Conservation (phyloP, 148 eudicot species). For the Chenopodium formosanum region DNA sequence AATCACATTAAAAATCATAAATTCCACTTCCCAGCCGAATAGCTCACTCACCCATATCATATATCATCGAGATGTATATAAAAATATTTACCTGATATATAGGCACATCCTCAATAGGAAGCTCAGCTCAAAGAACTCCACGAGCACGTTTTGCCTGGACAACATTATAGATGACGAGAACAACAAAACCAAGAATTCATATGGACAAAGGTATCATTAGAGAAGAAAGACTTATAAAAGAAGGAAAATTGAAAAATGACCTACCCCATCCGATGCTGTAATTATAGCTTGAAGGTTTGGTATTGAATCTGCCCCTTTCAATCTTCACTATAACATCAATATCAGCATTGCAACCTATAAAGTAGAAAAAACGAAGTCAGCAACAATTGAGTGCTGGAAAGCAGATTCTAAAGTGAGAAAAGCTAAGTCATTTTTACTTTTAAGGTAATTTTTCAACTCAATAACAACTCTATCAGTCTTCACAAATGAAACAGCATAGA, state of each 20-base stretch:
- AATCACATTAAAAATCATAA: neutral
- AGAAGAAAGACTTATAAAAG: neutral
- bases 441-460: slow-evolving; percentile 83
- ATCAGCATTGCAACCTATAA: slow-evolving; percentile 78
- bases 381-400: neutral
- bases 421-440: slow-evolving; percentile 42
- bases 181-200: neutral
- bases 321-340: slow-evolving; percentile 84
- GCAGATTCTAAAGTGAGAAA: neutral
- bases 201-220: neutral
- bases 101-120: slow-evolving; percentile 99
- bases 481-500: slow-evolving; percentile 96
- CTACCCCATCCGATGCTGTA: slow-evolving; percentile 94
- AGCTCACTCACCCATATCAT: neutral
- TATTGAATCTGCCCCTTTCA: slow-evolving; percentile 96
- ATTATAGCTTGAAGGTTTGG: slow-evolving; percentile 92
- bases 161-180: slow-evolving; percentile 3
- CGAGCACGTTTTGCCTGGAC: slow-evolving; percentile 98
- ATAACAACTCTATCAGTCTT: slow-evolving; percentile 86
- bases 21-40: neutral
- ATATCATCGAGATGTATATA: neutral
- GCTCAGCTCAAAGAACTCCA: slow-evolving; percentile 99
- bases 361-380: slow-evolving; percentile 7
- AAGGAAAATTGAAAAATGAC: slow-evolving; percentile 22
- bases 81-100: slow-evolving; percentile 70